These are phyloP conservation scores for Breynia disticha DNA, from an alignment of 441 rosid genomes.

Conservation along the genomic window DNA sequence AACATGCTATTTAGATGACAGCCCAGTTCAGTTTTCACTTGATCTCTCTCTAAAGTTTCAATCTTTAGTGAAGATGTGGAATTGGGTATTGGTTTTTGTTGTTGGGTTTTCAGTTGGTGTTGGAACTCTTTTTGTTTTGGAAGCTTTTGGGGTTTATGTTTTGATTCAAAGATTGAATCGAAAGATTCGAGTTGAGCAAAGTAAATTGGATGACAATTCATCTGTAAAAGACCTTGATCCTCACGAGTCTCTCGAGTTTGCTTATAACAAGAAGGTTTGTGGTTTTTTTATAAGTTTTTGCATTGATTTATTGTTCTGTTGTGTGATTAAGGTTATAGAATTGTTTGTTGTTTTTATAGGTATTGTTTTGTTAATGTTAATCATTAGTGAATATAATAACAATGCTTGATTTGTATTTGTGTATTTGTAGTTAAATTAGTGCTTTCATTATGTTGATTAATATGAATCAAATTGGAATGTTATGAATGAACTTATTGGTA, in stretches of 20 bases:
- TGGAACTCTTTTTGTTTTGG: conserved; percentile 25
- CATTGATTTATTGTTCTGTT: not conserved
- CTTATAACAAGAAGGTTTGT: conserved; percentile 50
- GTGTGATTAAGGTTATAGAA: not conserved
- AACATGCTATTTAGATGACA: not conserved
- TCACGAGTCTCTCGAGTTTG: conserved; percentile 37
- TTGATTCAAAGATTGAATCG: conserved; percentile 37
- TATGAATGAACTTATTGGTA: not conserved
- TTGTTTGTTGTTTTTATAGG: conserved; percentile 6
- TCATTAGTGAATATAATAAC: not conserved
- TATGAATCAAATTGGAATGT: too few relatives aligned
- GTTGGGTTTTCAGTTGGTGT: conserved; percentile 45
- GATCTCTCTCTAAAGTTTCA: not conserved
- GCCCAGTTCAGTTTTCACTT: not conserved
- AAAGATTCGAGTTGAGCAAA: conserved; percentile 19
- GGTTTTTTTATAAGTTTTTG: conserved; percentile 5
- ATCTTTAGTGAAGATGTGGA: conserved; percentile 9
- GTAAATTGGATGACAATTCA: conserved; percentile 11
- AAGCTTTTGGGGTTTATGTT: conserved; percentile 33
- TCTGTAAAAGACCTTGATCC: conserved; percentile 25
- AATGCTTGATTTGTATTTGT: not conserved
- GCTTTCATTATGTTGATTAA: not conserved
- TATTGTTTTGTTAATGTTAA: not conserved
- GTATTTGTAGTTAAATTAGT: not conserved
- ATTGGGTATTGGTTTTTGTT: conserved; percentile 27